Conservation (phyloP, 2,329 filamentous ascomycete genomes). For the Triangularia setosa region DNA sequence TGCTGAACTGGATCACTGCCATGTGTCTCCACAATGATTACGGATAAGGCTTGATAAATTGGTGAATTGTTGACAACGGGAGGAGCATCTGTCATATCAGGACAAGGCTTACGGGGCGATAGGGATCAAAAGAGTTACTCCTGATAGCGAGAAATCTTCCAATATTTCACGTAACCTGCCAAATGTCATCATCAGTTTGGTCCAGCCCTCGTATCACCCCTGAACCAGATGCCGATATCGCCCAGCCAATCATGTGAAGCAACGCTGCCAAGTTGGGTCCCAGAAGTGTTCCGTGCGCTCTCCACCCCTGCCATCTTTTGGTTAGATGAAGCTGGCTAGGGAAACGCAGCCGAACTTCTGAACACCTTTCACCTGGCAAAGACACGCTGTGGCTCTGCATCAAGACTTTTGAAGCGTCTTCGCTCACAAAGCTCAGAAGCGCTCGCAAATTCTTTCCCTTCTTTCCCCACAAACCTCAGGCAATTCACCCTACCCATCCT, state of each 20-base stretch:
- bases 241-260: conserved; percentile 12
- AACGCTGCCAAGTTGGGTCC: conserved; percentile 13
- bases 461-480: not conserved
- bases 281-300: conserved; percentile 1
- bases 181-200: not conserved
- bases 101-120: not conserved
- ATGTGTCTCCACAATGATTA: not conserved
- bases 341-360: conserved; percentile 26
- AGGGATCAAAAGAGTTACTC: not conserved
- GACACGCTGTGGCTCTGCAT: not conserved
- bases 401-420: not conserved
- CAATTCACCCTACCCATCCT: not conserved
- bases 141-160: not conserved
- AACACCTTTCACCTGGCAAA: conserved; percentile 28
- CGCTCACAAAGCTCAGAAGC: not conserved
- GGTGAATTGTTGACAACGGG: not conserved
- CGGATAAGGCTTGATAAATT: not conserved
- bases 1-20: not conserved
- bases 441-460: not conserved
- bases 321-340: conserved; percentile 20
- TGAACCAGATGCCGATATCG: not conserved
- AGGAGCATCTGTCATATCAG: not conserved
- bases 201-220: not conserved
- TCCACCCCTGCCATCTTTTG: conserved; percentile 20
- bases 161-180: not conserved